Percentiles rank a stretch among this genome's conserved stretches.
These are phyloP conservation scores for Chamaenerion angustifolium DNA, from an alignment of 345 rosid species.

Conservation along the genomic window DNA sequence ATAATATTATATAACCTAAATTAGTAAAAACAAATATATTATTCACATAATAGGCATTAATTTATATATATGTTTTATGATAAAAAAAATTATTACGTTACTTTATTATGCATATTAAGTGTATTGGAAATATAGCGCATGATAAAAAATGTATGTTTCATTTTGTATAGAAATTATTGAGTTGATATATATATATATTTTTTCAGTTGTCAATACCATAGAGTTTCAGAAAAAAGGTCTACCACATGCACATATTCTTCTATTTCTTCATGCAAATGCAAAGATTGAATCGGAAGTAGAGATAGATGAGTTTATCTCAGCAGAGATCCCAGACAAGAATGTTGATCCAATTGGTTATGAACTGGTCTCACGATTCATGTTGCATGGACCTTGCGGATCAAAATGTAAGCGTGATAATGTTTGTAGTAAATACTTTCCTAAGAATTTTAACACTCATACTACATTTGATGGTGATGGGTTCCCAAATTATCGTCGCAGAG, in stretches of 20 bases:
- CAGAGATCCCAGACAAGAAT: not conserved
- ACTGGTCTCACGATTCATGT: not conserved
- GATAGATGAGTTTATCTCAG: not conserved
- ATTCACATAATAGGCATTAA: too few relatives aligned
- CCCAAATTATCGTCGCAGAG: not conserved
- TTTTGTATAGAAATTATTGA: too few relatives aligned
- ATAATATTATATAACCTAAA: too few relatives aligned
- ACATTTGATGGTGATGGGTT: not conserved
- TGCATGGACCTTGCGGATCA: conserved; percentile 3
- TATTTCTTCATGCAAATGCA: not conserved
- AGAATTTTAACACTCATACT: not conserved
- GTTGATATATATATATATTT: not conserved
- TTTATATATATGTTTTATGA: too few relatives aligned
- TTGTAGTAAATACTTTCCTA: not conserved
- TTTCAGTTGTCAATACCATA: not conserved
- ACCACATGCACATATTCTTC: conserved; percentile 2
- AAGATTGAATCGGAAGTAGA: not conserved
- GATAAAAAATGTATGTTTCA: too few relatives aligned
- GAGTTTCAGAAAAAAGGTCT: conserved; percentile 1
- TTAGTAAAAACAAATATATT: too few relatives aligned
- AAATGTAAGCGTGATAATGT: not conserved
- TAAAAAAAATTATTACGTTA: too few relatives aligned
- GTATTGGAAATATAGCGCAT: too few relatives aligned
- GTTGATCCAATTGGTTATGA: not conserved
- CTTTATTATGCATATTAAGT: too few relatives aligned